These are phyloP conservation scores for Ogataea kodamae DNA, from an alignment of 805 yeast genomes.

Conservation along the genomic window DNA sequence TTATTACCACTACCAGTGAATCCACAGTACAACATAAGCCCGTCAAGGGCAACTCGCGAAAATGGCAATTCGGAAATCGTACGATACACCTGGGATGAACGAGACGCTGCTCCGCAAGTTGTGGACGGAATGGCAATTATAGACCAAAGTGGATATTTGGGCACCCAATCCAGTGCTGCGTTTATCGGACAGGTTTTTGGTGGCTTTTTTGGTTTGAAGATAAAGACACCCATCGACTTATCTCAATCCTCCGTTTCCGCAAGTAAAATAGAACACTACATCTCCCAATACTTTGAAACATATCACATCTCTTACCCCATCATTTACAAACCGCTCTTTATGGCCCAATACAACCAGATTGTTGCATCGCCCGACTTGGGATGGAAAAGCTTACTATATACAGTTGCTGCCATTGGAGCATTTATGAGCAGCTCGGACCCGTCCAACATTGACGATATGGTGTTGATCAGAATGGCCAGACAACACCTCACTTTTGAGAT, in stretches of 20 bases:
- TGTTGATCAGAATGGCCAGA: slow-evolving; percentile 14
- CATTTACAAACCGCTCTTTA: slow-evolving; percentile 15
- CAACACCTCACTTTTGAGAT: slow-evolving; percentile 13
- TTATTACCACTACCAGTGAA: slow-evolving; percentile 9
- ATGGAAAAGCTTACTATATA: slow-evolving; percentile 17
- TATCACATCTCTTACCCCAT: slow-evolving; percentile 18
- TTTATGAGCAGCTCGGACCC: slow-evolving; percentile 16
- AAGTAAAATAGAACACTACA: slow-evolving; percentile 10
- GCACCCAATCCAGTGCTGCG: slow-evolving; percentile 15
- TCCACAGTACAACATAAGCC: background rate
- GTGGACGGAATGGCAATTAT: slow-evolving; percentile 20
- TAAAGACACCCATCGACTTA: slow-evolving; percentile 1
- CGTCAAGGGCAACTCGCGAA: background rate
- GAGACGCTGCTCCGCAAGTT: slow-evolving; percentile 1
- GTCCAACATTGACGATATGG: slow-evolving; percentile 12
- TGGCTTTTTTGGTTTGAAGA: slow-evolving; percentile 6
- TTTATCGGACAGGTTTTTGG: slow-evolving; percentile 12
- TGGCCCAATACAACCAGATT: slow-evolving; percentile 18
- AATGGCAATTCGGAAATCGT: background rate
- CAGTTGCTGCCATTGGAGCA: slow-evolving; percentile 20
- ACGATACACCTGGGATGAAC: slow-evolving; percentile 13
- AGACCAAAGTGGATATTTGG: slow-evolving; percentile 17
- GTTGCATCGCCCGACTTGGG: slow-evolving; percentile 14
- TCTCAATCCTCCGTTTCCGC: background rate
- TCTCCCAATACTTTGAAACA: slow-evolving; percentile 14